These are phyloP conservation scores for Aureobasidium sp. DNA, from an alignment of 2,329 filamentous ascomycete species.

Conservation along the genomic window DNA sequence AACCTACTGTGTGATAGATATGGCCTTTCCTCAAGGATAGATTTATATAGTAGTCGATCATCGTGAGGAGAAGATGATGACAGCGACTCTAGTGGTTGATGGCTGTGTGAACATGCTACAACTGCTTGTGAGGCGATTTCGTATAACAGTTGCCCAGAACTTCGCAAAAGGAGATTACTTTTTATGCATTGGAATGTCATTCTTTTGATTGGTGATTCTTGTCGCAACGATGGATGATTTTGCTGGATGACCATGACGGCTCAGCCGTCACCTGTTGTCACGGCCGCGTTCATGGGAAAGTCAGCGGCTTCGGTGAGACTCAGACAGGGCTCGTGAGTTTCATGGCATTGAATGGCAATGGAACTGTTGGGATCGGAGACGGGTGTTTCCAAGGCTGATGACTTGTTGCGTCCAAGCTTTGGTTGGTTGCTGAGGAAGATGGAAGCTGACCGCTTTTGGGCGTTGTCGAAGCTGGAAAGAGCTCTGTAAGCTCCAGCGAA, in stretches of 20 bases:
- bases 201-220: not conserved
- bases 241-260: not conserved
- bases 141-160: not conserved
- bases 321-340: not conserved
- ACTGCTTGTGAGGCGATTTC: not conserved
- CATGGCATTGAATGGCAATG: not conserved
- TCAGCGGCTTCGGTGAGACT: constrained; percentile 2
- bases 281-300: not conserved
- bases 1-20: too few relatives aligned
- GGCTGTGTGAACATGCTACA: too few relatives aligned
- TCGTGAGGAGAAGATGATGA: too few relatives aligned
- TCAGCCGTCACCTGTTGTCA: not conserved
- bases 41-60: too few relatives aligned
- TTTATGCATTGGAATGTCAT: not conserved
- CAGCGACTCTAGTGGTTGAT: too few relatives aligned
- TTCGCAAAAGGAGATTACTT: not conserved
- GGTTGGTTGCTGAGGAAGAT: not conserved
- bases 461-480: not conserved
- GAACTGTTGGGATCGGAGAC: constrained; percentile 9
- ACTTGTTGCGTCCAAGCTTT: constrained; percentile 7
- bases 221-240: not conserved
- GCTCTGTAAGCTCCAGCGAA: not conserved
- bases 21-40: too few relatives aligned
- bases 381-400: constrained; percentile 4
- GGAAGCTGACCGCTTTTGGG: constrained; percentile 3